Evolutionary conservation across 371 early-diverging fungal species (phyloP).

Genomic region (Rhizomucor miehei): DNA sequence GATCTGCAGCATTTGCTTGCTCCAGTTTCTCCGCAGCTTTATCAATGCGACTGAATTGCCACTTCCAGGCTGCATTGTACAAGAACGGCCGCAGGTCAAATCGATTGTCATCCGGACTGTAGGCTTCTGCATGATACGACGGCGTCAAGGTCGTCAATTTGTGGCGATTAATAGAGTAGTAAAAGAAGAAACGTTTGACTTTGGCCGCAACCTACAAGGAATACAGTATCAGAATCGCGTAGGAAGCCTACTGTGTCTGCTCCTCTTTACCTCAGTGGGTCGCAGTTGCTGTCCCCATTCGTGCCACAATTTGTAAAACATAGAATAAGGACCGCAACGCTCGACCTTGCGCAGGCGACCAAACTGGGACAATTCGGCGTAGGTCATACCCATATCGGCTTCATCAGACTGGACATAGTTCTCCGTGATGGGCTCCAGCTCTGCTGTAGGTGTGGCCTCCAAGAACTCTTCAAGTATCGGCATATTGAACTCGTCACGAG

Average conservation of each 20-base stretch:
- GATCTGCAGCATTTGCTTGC: not conserved
- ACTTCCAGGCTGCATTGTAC: constrained; percentile 85
- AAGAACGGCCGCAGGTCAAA: constrained; percentile 96
- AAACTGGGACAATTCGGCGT: constrained; percentile 88
- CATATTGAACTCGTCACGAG: constrained; percentile 62
- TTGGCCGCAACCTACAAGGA: constrained; percentile 86
- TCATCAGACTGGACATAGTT: constrained; percentile 86
- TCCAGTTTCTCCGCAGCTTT: constrained; percentile 50
- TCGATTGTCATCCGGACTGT: constrained; percentile 96
- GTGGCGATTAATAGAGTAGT: constrained; percentile 96
- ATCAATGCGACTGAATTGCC: constrained; percentile 92
- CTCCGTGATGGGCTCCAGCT: constrained; percentile 86
- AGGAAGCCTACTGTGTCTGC: too few relatives aligned
- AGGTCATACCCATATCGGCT: constrained; percentile 97
- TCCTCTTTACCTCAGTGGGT: constrained; percentile 57
- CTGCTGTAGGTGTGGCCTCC: constrained; percentile 91
- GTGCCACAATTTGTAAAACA: constrained; percentile 84
- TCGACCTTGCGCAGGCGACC: constrained; percentile 88
- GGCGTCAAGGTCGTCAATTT: constrained; percentile 97
- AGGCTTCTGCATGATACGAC: constrained; percentile 92
- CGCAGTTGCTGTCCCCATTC: constrained; percentile 68
- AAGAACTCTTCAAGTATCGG: constrained; percentile 78
- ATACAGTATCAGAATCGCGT: not conserved
- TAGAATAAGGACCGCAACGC: constrained; percentile 88
- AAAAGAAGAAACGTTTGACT: constrained; percentile 95